These are phyloP conservation scores for Aspergillus sp. DNA, from an alignment of 2,329 filamentous ascomycete genomes.

Conservation along the genomic window DNA sequence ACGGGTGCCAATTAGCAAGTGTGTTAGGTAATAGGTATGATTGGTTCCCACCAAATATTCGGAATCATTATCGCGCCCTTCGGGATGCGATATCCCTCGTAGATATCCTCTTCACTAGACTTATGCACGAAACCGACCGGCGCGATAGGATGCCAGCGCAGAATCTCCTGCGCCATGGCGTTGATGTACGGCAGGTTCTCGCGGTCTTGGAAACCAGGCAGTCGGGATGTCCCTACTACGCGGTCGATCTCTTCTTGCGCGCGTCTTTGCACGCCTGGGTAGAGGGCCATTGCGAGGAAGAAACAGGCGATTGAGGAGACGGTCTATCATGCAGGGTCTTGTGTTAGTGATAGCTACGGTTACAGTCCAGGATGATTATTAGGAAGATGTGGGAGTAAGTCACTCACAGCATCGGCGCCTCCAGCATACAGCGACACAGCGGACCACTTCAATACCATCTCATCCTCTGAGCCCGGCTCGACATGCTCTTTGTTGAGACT, in stretches of 20 bases:
- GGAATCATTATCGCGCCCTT: conserved; percentile 37
- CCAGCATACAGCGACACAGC: conserved; percentile 44
- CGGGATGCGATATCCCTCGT: conserved; percentile 29
- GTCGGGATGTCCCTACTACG: conserved; percentile 9
- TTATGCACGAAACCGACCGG: conserved; percentile 29
- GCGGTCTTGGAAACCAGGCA: conserved; percentile 16
- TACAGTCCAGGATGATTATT: not conserved
- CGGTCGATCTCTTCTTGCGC: conserved; percentile 20
- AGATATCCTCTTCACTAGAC: conserved; percentile 23
- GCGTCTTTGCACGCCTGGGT: conserved; percentile 15
- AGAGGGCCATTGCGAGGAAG: conserved; percentile 21
- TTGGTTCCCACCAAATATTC: conserved; percentile 34
- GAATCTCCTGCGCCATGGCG: conserved; percentile 33
- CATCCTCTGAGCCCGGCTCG: conserved; percentile 29
- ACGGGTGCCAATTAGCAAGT: conserved; percentile 2
- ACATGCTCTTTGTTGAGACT: conserved; percentile 26
- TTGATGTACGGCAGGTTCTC: conserved; percentile 32
- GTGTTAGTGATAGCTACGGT: not conserved
- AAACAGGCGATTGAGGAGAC: conserved; percentile 16
- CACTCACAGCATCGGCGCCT: conserved; percentile 42
- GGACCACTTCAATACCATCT: conserved; percentile 27
- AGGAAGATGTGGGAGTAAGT: too few species aligned
- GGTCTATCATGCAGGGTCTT: conserved; percentile 1
- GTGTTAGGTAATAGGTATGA: not conserved
- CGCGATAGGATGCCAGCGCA: conserved; percentile 31